Conservation (phyloP, 345 rosid species). For the Citrus sinensis region DVS_A1.0 CM039162.1:27862501-27863000, state of each 20-base stretch:
- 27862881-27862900: neutral
- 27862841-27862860: neutral
- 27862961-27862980: neutral
- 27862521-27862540: neutral
- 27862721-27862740: neutral
- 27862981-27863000: neutral
- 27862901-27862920: too few species aligned
- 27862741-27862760: neutral
- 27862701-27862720: neutral
- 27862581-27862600: neutral
- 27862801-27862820: neutral
- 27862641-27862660: neutral
- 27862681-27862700: neutral
- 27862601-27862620: neutral
- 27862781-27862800: neutral
- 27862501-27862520: neutral
- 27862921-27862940: neutral
- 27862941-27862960: neutral
- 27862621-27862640: neutral
- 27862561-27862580: neutral
- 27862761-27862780: neutral
- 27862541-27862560: neutral
- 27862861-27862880: neutral
- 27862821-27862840: neutral
- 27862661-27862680: neutral